Percentiles rank a stretch among this genome's conserved stretches.
phyloP scores from a whole-genome alignment of 495 filamentous ascomycete genomes.

The Penicillium cosmopolitanum region DNA sequence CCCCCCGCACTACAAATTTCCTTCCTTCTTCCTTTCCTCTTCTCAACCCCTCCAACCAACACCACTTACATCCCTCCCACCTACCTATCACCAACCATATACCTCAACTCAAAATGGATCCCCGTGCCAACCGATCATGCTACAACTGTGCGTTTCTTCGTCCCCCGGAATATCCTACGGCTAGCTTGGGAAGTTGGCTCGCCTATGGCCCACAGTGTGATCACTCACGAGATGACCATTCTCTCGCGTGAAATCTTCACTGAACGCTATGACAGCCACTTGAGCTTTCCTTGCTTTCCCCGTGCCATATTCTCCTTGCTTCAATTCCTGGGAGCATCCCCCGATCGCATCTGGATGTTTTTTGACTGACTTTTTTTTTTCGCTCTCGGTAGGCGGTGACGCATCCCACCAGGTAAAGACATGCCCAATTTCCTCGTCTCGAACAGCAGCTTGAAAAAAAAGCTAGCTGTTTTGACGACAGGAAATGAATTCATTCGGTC shows the following conservation, averaged over 20 bases:
- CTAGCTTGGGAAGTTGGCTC: not conserved
- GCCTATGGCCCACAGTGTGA: constrained; percentile 1
- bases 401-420: constrained; percentile 67
- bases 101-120: constrained; percentile 48
- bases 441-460: not conserved
- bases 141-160: constrained; percentile 73
- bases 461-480: too few species aligned
- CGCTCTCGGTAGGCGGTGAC: constrained; percentile 64
- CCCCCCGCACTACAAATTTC: constrained; percentile 46
- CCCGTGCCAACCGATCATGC: constrained; percentile 61
- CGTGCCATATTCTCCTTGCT: not conserved
- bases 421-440: constrained; percentile 9
- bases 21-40: constrained; percentile 21
- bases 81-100: constrained; percentile 7
- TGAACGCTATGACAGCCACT: not conserved
- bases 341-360: constrained; percentile 12
- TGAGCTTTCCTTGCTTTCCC: constrained; percentile 4
- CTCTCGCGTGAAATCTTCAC: constrained; percentile 6
- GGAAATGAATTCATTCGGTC: not conserved
- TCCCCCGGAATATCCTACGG: not conserved
- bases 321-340: not conserved
- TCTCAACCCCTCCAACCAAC: constrained; percentile 24
- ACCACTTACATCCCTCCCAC: constrained; percentile 11
- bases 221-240: not conserved
- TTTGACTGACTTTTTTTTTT: constrained; percentile 34